Evolutionary conservation across 1,284 basidiomycete genomes (phyloP), one percentile per base, ranked within the genome.

Genomic region (Austroboletus rostrupii): DNA sequence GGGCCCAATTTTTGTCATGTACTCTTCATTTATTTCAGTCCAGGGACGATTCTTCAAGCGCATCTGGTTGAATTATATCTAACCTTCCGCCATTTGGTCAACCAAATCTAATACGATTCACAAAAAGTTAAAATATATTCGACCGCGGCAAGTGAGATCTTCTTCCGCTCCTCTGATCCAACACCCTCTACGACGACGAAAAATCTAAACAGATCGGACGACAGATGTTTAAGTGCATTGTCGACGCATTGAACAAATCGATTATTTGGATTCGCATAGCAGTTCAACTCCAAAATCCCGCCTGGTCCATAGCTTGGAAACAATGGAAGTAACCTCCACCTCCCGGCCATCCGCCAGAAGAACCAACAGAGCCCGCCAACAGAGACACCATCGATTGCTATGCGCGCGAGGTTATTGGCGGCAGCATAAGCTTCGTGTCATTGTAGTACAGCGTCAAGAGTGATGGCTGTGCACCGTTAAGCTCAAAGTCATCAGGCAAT

Each of bases 131-230:
- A n/a, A 29, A 12, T 16, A 16, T 8, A 43, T 29, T 53, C 41
- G 52, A 42, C 35, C 48, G 17, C 54, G 53, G 40, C 64, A 69
- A 3, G 57, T 57, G 68, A 50, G 16, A 54, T 48, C 3, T 51
- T 47, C 41, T 67, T 66, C 65, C 63, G 68, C 3, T 66, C 59
- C 17, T 78, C 72, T 3, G 73, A 74, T 4, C 74, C 73, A 19
- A 78, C 73, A 5, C 77, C 77, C 35, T 66, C 61, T 1, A 64
- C 58, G 16, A 78, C 73, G 16, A 76, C 58, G 56, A 78, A 79
- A 11, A 79, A 54, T 41, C 63, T 67, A 12, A 64, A 43, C 1
- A 72, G 70, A 53, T 79, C 77, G n/a, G 1, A 61, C 55, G 5
- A 59, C 42, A 0, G 49, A 57, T 12, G 57, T 58, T 43, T 56